Evolutionary conservation across 768 basidiomycete species (phyloP).

Genomic region (Agaricus blazei): DNA sequence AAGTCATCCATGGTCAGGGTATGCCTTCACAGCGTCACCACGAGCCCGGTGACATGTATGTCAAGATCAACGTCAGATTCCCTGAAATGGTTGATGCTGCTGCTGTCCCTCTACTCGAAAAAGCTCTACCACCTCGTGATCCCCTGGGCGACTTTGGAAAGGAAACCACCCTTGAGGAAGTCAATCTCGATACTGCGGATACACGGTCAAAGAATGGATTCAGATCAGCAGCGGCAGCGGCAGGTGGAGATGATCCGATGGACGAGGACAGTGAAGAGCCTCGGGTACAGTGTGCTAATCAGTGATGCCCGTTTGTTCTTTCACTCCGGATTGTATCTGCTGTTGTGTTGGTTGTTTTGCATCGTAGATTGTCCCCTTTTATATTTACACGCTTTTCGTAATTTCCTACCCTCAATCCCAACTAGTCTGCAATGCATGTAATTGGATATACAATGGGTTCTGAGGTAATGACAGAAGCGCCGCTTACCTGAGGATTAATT

Average conservation of each 20-base stretch:
- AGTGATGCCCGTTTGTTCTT: slow-evolving; percentile 32
- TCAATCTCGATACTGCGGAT: slow-evolving; percentile 75
- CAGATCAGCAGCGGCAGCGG: slow-evolving; percentile 8
- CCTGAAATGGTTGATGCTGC: slow-evolving; percentile 73
- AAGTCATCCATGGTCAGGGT: slow-evolving; percentile 90
- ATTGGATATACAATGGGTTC: slow-evolving; percentile 5
- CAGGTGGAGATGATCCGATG: slow-evolving; percentile 69
- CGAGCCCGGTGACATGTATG: slow-evolving; percentile 89
- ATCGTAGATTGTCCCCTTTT: slow-evolving; percentile 22
- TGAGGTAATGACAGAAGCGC: neutral
- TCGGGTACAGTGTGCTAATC: slow-evolving; percentile 93
- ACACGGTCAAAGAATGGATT: slow-evolving; percentile 50
- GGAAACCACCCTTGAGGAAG: slow-evolving; percentile 74
- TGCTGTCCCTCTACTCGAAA: slow-evolving; percentile 69
- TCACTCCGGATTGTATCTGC: slow-evolving; percentile 11
- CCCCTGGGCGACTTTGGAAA: slow-evolving; percentile 65
- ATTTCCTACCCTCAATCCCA: slow-evolving; percentile 41
- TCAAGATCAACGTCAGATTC: slow-evolving; percentile 85
- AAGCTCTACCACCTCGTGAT: slow-evolving; percentile 77
- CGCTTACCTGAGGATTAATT: slow-evolving; percentile 68
- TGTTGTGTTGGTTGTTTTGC: slow-evolving; percentile 14
- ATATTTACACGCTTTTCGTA: slow-evolving; percentile 32
- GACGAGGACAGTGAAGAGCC: slow-evolving; percentile 93
- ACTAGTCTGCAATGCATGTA: slow-evolving; percentile 30
- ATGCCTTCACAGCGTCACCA: slow-evolving; percentile 99